Percentiles rank a stretch among this genome's conserved stretches.
phyloP scores from a whole-genome alignment of 306 rosid genomes.

The Medicago truncatula region DNA sequence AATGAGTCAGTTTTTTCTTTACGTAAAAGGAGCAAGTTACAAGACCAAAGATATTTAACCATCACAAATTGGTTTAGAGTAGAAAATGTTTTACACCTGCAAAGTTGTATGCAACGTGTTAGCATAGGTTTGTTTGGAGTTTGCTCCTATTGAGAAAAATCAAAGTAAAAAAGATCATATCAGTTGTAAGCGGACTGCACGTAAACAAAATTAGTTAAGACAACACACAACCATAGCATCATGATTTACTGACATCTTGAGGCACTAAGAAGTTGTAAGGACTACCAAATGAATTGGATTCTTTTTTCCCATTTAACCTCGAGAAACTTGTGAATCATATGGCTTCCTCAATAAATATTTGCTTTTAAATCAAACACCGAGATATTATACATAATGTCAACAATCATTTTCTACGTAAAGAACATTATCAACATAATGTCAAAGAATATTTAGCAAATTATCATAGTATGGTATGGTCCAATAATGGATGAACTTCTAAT shows the following conservation, averaged over 20 bases:
- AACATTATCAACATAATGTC: too few species aligned
- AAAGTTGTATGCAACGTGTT: slow-evolving; percentile 41
- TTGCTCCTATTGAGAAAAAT: slow-evolving; percentile 28
- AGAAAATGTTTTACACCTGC: slow-evolving; percentile 44
- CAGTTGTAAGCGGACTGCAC: background rate
- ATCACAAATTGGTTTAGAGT: slow-evolving; percentile 23
- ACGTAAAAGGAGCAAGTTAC: background rate
- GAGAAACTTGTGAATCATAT: too few species aligned
- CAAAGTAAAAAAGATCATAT: slow-evolving; percentile 3
- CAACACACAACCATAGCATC: slow-evolving; percentile 14
- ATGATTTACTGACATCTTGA: slow-evolving; percentile 48
- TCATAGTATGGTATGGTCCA: too few species aligned
- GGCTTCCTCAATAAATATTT: too few species aligned
- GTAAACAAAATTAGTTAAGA: slow-evolving; percentile 37
- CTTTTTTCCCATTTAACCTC: slow-evolving; percentile 44
- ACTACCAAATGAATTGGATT: slow-evolving; percentile 34
- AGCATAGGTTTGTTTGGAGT: slow-evolving; percentile 26
- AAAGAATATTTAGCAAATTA: too few species aligned
- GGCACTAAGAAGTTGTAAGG: too few species aligned
- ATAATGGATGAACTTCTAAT: too few species aligned
- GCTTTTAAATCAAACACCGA: background rate
- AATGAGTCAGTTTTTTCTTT: slow-evolving; percentile 1
- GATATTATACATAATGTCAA: too few species aligned
- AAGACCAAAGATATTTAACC: background rate
- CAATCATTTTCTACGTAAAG: too few species aligned